phyloP scores from a whole-genome alignment of 768 basidiomycete genomes.

The Hortiboletus flavorubellus region DNA sequence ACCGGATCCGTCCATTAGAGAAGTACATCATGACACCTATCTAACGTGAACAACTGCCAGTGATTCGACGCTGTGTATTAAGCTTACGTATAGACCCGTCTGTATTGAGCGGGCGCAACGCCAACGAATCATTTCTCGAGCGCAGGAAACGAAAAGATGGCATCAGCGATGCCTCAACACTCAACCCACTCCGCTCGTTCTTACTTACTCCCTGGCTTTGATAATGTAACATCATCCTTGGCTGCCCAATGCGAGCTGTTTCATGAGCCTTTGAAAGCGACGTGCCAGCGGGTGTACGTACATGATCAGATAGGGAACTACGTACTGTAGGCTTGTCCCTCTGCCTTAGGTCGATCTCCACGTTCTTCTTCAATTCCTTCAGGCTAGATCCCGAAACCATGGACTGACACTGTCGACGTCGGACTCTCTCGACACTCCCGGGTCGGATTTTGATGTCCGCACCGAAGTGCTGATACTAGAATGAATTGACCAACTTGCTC shows the following conservation, averaged over 20 bases:
- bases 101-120: slow-evolving; percentile 75
- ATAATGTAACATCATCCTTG: slow-evolving; percentile 59
- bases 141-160: slow-evolving; percentile 35
- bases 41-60: too few relatives aligned
- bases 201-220: slow-evolving; percentile 69
- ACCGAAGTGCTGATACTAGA: slow-evolving; percentile 67
- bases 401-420: slow-evolving; percentile 70
- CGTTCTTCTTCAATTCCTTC: slow-evolving; percentile 67
- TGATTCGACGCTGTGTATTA: too few relatives aligned
- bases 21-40: too few relatives aligned
- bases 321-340: slow-evolving; percentile 46
- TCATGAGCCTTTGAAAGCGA: slow-evolving; percentile 47
- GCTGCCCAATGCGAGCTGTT: slow-evolving; percentile 44
- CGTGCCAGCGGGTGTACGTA: not conserved
- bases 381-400: slow-evolving; percentile 66
- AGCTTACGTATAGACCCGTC: slow-evolving; percentile 42
- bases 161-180: not conserved
- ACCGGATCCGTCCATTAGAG: too few relatives aligned
- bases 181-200: slow-evolving; percentile 10
- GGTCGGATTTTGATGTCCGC: slow-evolving; percentile 67
- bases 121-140: slow-evolving; percentile 65
- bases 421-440: slow-evolving; percentile 69
- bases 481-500: slow-evolving; percentile 44
- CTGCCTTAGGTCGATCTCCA: slow-evolving; percentile 61
- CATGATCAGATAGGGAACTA: not conserved